Evolutionary conservation across 305 asterid species (phyloP).

Genomic region (Rubia peregrina): DNA sequence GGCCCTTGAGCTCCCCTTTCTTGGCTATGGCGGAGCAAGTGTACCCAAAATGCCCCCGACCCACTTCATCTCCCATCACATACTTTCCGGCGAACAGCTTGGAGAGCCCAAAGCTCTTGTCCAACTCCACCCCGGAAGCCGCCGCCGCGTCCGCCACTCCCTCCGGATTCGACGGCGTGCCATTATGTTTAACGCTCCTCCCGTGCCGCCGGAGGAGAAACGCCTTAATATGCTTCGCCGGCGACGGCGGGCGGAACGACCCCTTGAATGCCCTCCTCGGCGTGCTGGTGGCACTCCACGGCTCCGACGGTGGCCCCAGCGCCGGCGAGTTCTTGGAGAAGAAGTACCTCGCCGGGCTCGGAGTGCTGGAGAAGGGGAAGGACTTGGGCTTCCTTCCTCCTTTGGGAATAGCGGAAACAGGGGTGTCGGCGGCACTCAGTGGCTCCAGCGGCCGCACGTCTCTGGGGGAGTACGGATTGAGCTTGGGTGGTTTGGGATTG

Average conservation of each 20-base stretch:
- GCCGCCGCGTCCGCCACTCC: conserved; percentile 18
- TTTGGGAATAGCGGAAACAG: neutral
- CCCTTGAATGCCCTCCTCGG: conserved; percentile 29
- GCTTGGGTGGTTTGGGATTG: conserved; percentile 50
- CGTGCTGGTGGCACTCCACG: conserved; percentile 27
- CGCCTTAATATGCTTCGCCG: conserved; percentile 51
- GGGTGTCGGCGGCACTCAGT: neutral
- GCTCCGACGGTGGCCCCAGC: conserved; percentile 18
- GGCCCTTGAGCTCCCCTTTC: conserved; percentile 55
- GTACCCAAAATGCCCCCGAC: conserved; percentile 69
- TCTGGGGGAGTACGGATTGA: conserved; percentile 45
- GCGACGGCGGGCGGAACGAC: conserved; percentile 43
- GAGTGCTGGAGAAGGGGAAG: conserved; percentile 29
- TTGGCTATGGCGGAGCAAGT: conserved; percentile 48
- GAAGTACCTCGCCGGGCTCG: conserved; percentile 33
- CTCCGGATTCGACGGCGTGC: conserved; percentile 24
- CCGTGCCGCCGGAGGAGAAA: conserved; percentile 39
- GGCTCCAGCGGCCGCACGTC: conserved; percentile 15
- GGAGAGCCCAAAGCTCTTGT: conserved; percentile 54
- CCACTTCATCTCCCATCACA: conserved; percentile 55
- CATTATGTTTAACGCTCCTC: conserved; percentile 10
- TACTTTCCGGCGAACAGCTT: conserved; percentile 43
- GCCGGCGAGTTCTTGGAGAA: conserved; percentile 36
- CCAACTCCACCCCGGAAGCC: conserved; percentile 27
- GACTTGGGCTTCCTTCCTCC: conserved; percentile 23